These are phyloP conservation scores for Lonicera japonica DNA, from an alignment of 129 eudicot genomes.

Conservation along the genomic window DNA sequence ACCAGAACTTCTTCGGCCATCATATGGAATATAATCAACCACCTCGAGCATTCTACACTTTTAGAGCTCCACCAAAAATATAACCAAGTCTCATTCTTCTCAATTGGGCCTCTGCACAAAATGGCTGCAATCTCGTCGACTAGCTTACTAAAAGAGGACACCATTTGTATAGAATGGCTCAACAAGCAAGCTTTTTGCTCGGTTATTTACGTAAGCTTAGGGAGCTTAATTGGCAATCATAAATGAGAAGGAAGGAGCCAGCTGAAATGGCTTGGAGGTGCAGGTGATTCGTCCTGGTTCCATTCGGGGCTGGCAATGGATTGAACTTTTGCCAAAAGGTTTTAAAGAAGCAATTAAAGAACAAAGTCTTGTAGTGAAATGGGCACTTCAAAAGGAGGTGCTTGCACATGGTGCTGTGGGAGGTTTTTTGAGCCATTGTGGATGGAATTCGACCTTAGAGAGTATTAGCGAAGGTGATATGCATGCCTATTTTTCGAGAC, in stretches of 20 bases:
- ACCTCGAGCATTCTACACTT: conserved; percentile 31
- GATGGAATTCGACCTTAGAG: conserved; percentile 69
- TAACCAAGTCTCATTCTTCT: conserved; percentile 35
- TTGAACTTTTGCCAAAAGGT: conserved; percentile 27
- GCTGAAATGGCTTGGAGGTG: conserved; percentile 63
- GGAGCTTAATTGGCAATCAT: conserved; percentile 40
- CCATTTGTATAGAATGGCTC: conserved; percentile 40
- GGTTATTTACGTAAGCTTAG: conserved; percentile 58
- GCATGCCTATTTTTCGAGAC: conserved; percentile 44
- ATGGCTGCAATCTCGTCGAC: conserved; percentile 21
- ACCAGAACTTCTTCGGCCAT: conserved; percentile 28
- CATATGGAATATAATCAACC: conserved; percentile 44
- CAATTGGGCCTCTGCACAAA: conserved; percentile 52
- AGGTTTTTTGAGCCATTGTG: conserved; percentile 69
- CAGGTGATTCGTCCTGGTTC: conserved; percentile 56
- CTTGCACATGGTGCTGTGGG: conserved; percentile 59
- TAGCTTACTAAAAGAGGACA: conserved; percentile 39
- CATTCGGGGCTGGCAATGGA: conserved; percentile 21
- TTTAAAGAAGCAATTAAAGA: conserved; percentile 12
- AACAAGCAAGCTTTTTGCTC: conserved; percentile 41
- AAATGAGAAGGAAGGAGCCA: conserved; percentile 13
- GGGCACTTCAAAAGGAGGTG: conserved; percentile 75
- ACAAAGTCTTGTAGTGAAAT: conserved; percentile 45
- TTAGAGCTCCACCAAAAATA: conserved; percentile 22
- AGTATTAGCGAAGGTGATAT: conserved; percentile 59